Evolutionary conservation across 306 rosid genomes (phyloP).

Genomic region (Citrullus amarus): DNA sequence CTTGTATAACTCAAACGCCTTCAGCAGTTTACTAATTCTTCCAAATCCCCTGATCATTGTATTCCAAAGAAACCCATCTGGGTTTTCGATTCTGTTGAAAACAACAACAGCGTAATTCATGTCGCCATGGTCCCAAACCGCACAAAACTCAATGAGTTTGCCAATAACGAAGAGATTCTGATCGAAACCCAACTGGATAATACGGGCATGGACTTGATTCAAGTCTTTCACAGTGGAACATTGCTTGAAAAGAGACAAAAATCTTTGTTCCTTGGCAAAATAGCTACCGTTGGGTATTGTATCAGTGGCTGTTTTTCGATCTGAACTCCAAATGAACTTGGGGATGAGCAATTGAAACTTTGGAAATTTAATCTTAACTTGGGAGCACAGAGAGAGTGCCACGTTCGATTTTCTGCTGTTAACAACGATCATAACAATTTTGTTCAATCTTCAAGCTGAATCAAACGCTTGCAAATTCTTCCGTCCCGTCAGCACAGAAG

Average conservation of each 20-base stretch:
- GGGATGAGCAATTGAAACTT: neutral
- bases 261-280: conserved; percentile 19
- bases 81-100: conserved; percentile 31
- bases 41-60: conserved; percentile 72
- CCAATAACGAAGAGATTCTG: conserved; percentile 39
- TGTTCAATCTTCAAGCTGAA: neutral
- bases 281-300: conserved; percentile 15
- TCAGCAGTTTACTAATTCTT: conserved; percentile 20
- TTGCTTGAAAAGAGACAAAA: conserved; percentile 37
- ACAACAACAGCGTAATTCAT: conserved; percentile 43
- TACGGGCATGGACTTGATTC: conserved; percentile 39
- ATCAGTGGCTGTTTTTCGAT: too few relatives aligned
- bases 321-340: neutral
- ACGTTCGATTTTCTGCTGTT: conserved; percentile 11
- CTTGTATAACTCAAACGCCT: conserved; percentile 33
- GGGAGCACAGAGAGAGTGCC: neutral
- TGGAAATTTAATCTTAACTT: neutral
- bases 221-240: conserved; percentile 42
- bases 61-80: conserved; percentile 59
- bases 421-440: conserved; percentile 8
- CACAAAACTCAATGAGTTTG: conserved; percentile 40
- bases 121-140: conserved; percentile 25
- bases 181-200: conserved; percentile 31
- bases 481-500: neutral
- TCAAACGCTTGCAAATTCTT: neutral